A percentile compares a stretch with the other conserved stretches of the same genome.
Evolutionary conservation across 345 rosid genomes (phyloP).

Genomic region (Brassica napus): DNA sequence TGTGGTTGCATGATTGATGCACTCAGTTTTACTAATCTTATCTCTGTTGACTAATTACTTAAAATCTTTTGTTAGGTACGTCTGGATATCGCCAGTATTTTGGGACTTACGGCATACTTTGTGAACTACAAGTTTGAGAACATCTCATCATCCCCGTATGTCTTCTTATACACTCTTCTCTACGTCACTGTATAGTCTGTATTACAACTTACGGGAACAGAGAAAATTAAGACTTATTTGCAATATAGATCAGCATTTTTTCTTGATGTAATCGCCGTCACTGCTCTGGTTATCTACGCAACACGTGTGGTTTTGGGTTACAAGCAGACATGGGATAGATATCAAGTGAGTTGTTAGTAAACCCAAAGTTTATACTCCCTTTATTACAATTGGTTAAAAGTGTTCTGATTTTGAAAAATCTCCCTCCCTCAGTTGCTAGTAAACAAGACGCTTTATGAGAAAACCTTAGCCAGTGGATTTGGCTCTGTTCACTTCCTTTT

Average conservation of each 20-base stretch:
- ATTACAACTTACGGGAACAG: too few species aligned
- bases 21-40: not conserved
- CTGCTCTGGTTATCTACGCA: conserved; percentile 78
- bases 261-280: conserved; percentile 79
- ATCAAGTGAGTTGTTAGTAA: conserved; percentile 63
- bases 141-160: conserved; percentile 83
- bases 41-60: conserved; percentile 19
- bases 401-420: conserved; percentile 9
- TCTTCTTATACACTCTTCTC: conserved; percentile 8
- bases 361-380: conserved; percentile 1
- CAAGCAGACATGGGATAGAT: conserved; percentile 97
- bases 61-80: conserved; percentile 66
- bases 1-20: conserved; percentile 13
- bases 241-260: conserved; percentile 72
- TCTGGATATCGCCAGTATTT: conserved; percentile 71
- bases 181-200: too few species aligned
- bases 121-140: conserved; percentile 94
- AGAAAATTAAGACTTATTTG: too few species aligned
- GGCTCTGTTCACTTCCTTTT: conserved; percentile 92
- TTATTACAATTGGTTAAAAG: conserved; percentile 20
- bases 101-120: conserved; percentile 89
- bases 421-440: conserved; percentile 65
- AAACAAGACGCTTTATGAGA: conserved; percentile 92
- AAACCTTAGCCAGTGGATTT: conserved; percentile 95
- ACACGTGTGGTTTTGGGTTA: conserved; percentile 91